phyloP scores from a whole-genome alignment of 1,139 yeast genomes.

The Casaregolazyma suthepensis region DNA sequence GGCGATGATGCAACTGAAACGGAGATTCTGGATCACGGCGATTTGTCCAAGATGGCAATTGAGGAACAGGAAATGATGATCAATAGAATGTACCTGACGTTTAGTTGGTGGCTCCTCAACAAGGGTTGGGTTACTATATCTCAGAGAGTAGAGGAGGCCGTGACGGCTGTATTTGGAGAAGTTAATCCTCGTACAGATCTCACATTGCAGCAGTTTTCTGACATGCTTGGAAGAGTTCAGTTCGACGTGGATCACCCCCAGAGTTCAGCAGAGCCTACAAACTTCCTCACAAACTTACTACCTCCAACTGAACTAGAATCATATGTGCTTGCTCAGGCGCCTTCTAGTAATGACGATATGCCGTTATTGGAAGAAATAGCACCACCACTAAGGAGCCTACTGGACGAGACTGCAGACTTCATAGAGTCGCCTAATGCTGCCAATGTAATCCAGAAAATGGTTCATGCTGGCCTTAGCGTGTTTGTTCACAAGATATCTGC shows the following conservation, averaged over 20 bases:
- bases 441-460: conserved; percentile 36
- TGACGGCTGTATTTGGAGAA: conserved; percentile 53
- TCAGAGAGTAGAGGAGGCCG: conserved; percentile 50
- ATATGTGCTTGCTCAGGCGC: conserved; percentile 35
- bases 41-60: conserved; percentile 23
- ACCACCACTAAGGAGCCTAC: conserved; percentile 30
- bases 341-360: conserved; percentile 14
- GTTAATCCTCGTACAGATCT: conserved; percentile 71
- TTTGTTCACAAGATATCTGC: conserved; percentile 27
- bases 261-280: background rate
- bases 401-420: conserved; percentile 49
- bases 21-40: conserved; percentile 27
- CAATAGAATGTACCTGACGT: conserved; percentile 79
- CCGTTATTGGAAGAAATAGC: conserved; percentile 14
- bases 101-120: conserved; percentile 92
- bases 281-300: conserved; percentile 31
- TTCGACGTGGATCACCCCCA: conserved; percentile 33
- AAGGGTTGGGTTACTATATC: conserved; percentile 69
- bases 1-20: conserved; percentile 17
- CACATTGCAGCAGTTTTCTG: conserved; percentile 53
- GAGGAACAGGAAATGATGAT: conserved; percentile 34
- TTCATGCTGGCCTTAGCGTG: conserved; percentile 33
- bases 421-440: conserved; percentile 40
- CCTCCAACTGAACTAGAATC: conserved; percentile 40
- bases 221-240: conserved; percentile 41